Conservation (phyloP, 305 asterid species). For the Vinca major region DNA sequence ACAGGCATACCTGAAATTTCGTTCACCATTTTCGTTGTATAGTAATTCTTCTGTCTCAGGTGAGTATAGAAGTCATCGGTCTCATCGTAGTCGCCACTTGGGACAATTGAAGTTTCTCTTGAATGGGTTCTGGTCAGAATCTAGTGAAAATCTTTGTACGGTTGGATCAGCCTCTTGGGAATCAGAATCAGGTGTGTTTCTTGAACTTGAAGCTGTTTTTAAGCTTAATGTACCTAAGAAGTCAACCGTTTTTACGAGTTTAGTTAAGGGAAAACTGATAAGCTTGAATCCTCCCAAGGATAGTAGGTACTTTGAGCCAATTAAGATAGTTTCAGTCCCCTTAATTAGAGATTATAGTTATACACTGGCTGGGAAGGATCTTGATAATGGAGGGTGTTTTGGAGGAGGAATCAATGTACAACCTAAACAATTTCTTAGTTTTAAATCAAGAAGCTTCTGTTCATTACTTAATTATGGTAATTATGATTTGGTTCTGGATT, state of each 20-base stretch:
- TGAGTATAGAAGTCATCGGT: slow-evolving; percentile 13
- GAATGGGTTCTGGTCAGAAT: slow-evolving; percentile 50
- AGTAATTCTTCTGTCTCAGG: slow-evolving; percentile 6
- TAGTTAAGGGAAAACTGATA: slow-evolving; percentile 39
- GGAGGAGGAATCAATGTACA: slow-evolving; percentile 18
- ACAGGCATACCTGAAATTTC: slow-evolving; percentile 26
- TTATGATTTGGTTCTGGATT: slow-evolving; percentile 26
- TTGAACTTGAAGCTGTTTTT: slow-evolving; percentile 35
- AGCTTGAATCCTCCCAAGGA: slow-evolving; percentile 23
- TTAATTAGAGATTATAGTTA: slow-evolving; percentile 24
- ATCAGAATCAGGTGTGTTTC: slow-evolving; percentile 12
- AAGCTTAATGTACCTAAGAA: slow-evolving; percentile 24
- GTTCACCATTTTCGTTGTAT: background rate
- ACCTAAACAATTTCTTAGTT: slow-evolving; percentile 16
- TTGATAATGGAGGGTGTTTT: slow-evolving; percentile 5
- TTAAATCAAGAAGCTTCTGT: slow-evolving; percentile 24
- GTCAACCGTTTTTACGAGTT: slow-evolving; percentile 27
- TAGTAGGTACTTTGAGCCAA: slow-evolving; percentile 32
- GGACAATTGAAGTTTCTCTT: slow-evolving; percentile 22
- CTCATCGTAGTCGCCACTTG: background rate
- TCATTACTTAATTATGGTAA: slow-evolving; percentile 2
- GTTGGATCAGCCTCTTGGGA: slow-evolving; percentile 33
- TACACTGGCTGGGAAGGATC: slow-evolving; percentile 23
- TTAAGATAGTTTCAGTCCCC: slow-evolving; percentile 31
- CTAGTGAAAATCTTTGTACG: slow-evolving; percentile 42